A percentile compares a stretch with the other conserved stretches of the same genome.
Evolutionary conservation across 306 rosid species (phyloP).

Genomic region (Urtica urens): DNA sequence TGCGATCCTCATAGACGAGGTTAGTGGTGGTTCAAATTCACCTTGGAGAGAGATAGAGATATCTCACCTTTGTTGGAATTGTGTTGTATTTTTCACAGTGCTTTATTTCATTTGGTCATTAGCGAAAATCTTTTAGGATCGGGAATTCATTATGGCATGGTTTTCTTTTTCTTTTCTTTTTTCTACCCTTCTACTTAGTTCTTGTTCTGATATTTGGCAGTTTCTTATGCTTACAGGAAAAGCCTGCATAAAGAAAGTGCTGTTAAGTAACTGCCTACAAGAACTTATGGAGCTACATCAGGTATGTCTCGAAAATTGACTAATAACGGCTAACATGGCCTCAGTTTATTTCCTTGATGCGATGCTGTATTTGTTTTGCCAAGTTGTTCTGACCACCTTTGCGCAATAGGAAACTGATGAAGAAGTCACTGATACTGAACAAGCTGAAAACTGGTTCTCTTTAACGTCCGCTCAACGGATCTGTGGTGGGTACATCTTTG

Average conservation of each 20-base stretch:
- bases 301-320: too few species aligned
- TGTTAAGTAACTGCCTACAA: constrained; percentile 95
- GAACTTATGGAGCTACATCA: constrained; percentile 99
- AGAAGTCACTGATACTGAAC: constrained; percentile 96
- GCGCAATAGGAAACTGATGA: constrained; percentile 85
- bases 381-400: constrained; percentile 2
- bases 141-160: too few species aligned
- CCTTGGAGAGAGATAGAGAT: not conserved
- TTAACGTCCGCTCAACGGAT: constrained; percentile 93
- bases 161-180: too few species aligned
- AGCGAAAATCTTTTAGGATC: too few species aligned
- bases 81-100: too few species aligned
- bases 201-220: not conserved
- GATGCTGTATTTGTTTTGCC: not conserved
- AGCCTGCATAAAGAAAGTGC: constrained; percentile 96
- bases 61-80: not conserved
- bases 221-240: constrained; percentile 41
- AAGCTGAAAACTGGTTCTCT: constrained; percentile 99
- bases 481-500: constrained; percentile 65
- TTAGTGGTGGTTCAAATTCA: constrained; percentile 26
- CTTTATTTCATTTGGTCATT: too few species aligned
- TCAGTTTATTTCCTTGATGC: not conserved
- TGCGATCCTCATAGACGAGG: constrained; percentile 99
- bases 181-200: too few species aligned
- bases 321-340: not conserved